Percentiles rank a stretch among this genome's conserved stretches.
Conservation (phyloP, 768 basidiomycete species). For the Suillus cothurnatus region DNA sequence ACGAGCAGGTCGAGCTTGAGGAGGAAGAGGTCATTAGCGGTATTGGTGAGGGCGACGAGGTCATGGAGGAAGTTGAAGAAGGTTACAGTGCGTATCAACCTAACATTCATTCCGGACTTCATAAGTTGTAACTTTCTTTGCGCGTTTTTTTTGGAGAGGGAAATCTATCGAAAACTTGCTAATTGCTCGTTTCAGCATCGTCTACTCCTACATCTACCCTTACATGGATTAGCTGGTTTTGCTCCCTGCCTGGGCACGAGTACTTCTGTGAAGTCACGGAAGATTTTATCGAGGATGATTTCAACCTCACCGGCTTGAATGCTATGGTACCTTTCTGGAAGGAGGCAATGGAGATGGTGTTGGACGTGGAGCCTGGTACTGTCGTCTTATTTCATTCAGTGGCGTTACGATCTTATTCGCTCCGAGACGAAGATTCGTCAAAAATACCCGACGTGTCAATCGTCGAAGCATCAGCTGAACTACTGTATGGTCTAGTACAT, state of each 20-base stretch:
- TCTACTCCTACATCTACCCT: conserved; percentile 90
- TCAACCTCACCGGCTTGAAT: conserved; percentile 96
- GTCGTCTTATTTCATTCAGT: conserved; percentile 28
- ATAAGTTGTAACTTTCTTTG: conserved; percentile 3
- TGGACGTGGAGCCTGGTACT: conserved; percentile 98
- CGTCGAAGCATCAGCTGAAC: conserved; percentile 95
- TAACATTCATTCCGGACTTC: conserved; percentile 13
- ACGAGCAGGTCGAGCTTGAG: conserved; percentile 53
- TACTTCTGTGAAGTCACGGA: conserved; percentile 98
- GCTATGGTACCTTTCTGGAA: conserved; percentile 99
- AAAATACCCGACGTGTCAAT: conserved; percentile 99
- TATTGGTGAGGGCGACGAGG: conserved; percentile 67
- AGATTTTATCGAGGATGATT: conserved; percentile 99
- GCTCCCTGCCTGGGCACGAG: conserved; percentile 92
- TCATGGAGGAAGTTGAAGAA: conserved; percentile 70
- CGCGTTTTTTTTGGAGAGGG: conserved; percentile 2
- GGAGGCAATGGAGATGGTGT: conserved; percentile 99
- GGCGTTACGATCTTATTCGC: conserved; percentile 20
- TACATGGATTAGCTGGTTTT: conserved; percentile 97
- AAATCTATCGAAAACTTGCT: conserved; percentile 3
- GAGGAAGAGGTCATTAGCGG: conserved; percentile 67
- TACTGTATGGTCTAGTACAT: conserved; percentile 96
- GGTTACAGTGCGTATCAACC: conserved; percentile 73
- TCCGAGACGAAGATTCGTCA: conserved; percentile 81
- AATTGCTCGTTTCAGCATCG: conserved; percentile 56